Percentiles rank a stretch among this genome's conserved stretches.
phyloP scores from a whole-genome alignment of 352 stramenopile genomes.

The Phytophthora hybrid region DNA sequence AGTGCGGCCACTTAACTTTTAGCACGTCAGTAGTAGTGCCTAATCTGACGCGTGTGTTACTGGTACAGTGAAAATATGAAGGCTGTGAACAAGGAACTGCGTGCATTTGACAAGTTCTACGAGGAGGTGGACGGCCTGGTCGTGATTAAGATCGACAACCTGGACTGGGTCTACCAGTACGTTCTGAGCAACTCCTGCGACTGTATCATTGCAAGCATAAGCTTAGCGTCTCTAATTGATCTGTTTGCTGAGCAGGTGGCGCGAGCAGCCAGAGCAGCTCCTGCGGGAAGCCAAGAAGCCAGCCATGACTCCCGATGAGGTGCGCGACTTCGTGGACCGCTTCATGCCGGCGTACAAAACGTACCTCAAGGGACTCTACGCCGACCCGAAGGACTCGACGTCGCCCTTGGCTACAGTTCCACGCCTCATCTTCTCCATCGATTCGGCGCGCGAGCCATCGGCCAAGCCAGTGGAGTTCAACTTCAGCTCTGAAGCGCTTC shows the following conservation, averaged over 20 bases:
- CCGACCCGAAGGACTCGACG: slow-evolving; percentile 30
- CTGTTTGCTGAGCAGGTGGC: slow-evolving; percentile 57
- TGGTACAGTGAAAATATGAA: slow-evolving; percentile 57
- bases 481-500: slow-evolving; percentile 48
- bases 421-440: slow-evolving; percentile 71
- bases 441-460: slow-evolving; percentile 47
- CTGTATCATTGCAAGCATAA: slow-evolving; percentile 5
- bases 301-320: slow-evolving; percentile 66
- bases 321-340: slow-evolving; percentile 88
- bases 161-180: slow-evolving; percentile 88
- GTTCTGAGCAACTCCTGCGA: slow-evolving; percentile 6
- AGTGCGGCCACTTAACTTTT: background rate
- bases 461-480: slow-evolving; percentile 58
- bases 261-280: slow-evolving; percentile 80
- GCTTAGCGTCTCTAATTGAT: slow-evolving; percentile 10
- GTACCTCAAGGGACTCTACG: slow-evolving; percentile 75
- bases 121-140: slow-evolving; percentile 69
- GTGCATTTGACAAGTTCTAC: slow-evolving; percentile 74
- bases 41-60: slow-evolving; percentile 1
- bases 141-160: slow-evolving; percentile 76
- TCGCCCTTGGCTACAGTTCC: slow-evolving; percentile 44
- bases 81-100: slow-evolving; percentile 72
- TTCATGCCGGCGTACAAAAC: slow-evolving; percentile 88
- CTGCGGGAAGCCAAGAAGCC: slow-evolving; percentile 68
- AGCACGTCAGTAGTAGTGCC: background rate